phyloP scores from a whole-genome alignment of 2,329 filamentous ascomycete genomes.

The Penicillium decumbens region DNA sequence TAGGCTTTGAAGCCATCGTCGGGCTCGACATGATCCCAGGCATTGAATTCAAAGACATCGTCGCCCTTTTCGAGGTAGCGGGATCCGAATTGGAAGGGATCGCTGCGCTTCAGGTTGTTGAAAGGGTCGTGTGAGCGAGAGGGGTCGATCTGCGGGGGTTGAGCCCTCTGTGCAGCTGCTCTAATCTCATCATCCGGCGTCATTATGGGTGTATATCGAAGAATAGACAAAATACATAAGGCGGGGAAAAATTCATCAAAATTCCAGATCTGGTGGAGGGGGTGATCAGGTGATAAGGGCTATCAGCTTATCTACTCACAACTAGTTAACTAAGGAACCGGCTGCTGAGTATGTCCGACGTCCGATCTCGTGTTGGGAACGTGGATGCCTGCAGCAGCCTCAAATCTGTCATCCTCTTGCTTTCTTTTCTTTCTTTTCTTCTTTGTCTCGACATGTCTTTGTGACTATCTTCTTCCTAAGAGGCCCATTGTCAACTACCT shows the following conservation, averaged over 20 bases:
- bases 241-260: slow-evolving; percentile 1
- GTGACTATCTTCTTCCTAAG: neutral
- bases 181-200: slow-evolving; percentile 11
- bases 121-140: slow-evolving; percentile 64
- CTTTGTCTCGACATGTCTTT: slow-evolving; percentile 6
- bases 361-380: slow-evolving; percentile 11
- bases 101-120: slow-evolving; percentile 77
- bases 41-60: slow-evolving; percentile 95
- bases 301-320: neutral
- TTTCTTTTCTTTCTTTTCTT: slow-evolving; percentile 6
- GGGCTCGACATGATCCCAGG: slow-evolving; percentile 96
- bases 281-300: neutral
- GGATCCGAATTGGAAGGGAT: slow-evolving; percentile 94
- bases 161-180: slow-evolving; percentile 44
- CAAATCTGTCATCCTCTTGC: slow-evolving; percentile 5
- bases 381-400: slow-evolving; percentile 29
- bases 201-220: slow-evolving; percentile 9
- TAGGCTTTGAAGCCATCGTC: slow-evolving; percentile 84
- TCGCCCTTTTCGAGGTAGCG: slow-evolving; percentile 78
- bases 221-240: neutral
- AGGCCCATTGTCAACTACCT: neutral
- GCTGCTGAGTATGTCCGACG: neutral
- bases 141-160: slow-evolving; percentile 46
- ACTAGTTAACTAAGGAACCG: neutral
- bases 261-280: neutral